Base-by-base conservation (phyloP, 2,329 filamentous ascomycete species). In the Aureobasidium leucospermi region DNA sequence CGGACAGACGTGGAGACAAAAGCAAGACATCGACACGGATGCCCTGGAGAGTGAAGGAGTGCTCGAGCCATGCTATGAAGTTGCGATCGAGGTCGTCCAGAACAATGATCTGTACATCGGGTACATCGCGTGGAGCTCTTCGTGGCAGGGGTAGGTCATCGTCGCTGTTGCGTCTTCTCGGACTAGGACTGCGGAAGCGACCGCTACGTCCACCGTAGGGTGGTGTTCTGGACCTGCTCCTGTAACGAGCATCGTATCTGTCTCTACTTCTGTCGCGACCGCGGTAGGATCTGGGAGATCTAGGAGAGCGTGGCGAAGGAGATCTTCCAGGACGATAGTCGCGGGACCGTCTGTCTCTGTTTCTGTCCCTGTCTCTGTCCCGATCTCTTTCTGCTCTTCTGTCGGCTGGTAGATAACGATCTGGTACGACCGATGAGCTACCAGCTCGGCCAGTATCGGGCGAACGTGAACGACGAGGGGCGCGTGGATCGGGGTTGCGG, bases 41-140 rank as follows among this genome's bases (percentile, higher is more conserved):
- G 2, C 85, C 85, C 58, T 86, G 85, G 36, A 82, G 80, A 60
- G 82, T 80, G 70, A 97, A 95, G 0, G 85, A 82, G 36, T 82
- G 81, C 69, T 96, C 88, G 10, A 96, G 86, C 82, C 89, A 96
- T 56, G 80, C 80, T 53, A 96, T 85, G 68, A 96, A 96, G 60
- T 90, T 86, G 62, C 87, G 80, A 61, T 87, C 84, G 11, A 95
- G 81, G 65, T 91, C 85, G 64, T 93, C 86, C 46, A 93, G 79
- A 5, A 95, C 82, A 31, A 96, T 83, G 32, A 97, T 84, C 70
- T 96, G 91, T 15, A 96, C 88, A 66, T 97, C 91, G 2, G 93
- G 92, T 23, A 96, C 85, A 64, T 94, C 85, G 60, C 81, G 78
- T 4, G 89, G 85, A 60, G 85, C 83, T 60, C 91, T 81, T 59